These are phyloP conservation scores for Penicillium sp. DNA, from an alignment of 2,329 filamentous ascomycete species.

Conservation along the genomic window DNA sequence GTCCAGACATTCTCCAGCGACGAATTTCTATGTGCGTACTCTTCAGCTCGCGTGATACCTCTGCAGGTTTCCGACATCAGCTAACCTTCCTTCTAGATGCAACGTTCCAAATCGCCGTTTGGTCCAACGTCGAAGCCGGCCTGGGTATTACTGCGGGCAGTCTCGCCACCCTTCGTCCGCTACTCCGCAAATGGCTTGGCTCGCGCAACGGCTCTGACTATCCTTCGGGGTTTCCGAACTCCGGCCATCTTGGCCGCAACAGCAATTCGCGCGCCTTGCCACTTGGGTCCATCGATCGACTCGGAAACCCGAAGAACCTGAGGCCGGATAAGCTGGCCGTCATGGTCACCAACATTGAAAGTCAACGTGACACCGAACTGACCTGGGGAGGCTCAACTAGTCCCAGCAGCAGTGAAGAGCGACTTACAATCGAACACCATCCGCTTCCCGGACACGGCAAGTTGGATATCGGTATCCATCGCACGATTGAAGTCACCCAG, in stretches of 20 bases:
- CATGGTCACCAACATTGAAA: conserved; percentile 27
- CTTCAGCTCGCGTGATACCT: neutral
- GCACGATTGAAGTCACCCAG: conserved; percentile 27
- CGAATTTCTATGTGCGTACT: conserved; percentile 30
- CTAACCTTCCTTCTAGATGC: conserved; percentile 23
- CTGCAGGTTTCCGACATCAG: neutral
- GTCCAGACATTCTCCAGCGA: conserved; percentile 32
- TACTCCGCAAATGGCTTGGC: conserved; percentile 34
- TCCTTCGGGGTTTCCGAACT: conserved; percentile 17
- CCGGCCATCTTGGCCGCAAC: conserved; percentile 15
- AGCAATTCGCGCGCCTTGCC: conserved; percentile 18
- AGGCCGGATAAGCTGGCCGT: conserved; percentile 27
- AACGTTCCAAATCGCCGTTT: conserved; percentile 41
- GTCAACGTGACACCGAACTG: conserved; percentile 15
- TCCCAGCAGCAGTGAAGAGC: conserved; percentile 25
- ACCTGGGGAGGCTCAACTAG: conserved; percentile 16
- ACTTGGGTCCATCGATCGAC: conserved; percentile 23
- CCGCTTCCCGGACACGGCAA: conserved; percentile 7
- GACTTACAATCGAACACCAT: conserved; percentile 17
- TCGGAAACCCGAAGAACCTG: conserved; percentile 11
- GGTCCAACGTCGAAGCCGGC: conserved; percentile 32
- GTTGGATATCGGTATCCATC: conserved; percentile 24
- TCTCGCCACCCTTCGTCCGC: conserved; percentile 45
- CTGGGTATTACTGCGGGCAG: conserved; percentile 42
- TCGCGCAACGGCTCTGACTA: conserved; percentile 16